Percentiles rank a stretch among this genome's conserved stretches.
Conservation (phyloP, 768 basidiomycete genomes). For the Gloeopeniophorella convolvens region DNA sequence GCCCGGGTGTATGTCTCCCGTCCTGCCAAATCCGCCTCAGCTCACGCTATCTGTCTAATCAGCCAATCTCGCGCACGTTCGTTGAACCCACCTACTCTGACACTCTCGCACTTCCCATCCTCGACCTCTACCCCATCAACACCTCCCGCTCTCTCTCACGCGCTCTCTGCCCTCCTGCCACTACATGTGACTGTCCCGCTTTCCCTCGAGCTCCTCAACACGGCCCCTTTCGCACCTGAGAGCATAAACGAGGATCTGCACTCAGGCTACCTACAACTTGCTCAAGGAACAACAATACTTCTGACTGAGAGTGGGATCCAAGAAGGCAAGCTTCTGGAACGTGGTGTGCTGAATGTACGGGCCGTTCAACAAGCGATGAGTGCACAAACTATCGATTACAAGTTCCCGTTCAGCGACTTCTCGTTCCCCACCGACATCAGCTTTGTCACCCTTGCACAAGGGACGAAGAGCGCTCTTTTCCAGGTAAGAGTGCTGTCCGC, state of each 20-base stretch:
- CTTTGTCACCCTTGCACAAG: conserved; percentile 56
- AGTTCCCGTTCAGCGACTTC: conserved; percentile 71
- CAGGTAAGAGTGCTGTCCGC: conserved; percentile 37
- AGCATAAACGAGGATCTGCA: conserved; percentile 66
- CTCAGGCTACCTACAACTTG: conserved; percentile 68
- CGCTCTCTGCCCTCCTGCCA: conserved; percentile 57
- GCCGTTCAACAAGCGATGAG: conserved; percentile 58
- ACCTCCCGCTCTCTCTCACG: conserved; percentile 43
- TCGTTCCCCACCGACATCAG: conserved; percentile 67
- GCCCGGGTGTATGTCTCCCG: conserved; percentile 51
- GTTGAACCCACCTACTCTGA: conserved; percentile 60
- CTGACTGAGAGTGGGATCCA: conserved; percentile 60
- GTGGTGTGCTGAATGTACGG: conserved; percentile 56
- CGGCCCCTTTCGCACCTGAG: conserved; percentile 51
- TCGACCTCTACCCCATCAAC: conserved; percentile 21
- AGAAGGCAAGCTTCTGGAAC: conserved; percentile 61
- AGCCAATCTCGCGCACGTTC: conserved; percentile 65
- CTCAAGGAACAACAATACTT: conserved; percentile 51
- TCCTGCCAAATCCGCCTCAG: not conserved
- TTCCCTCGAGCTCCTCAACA: conserved; percentile 57
- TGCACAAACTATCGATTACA: conserved; percentile 61
- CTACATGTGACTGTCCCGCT: conserved; percentile 49
- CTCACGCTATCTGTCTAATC: conserved; percentile 4
- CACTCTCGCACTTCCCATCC: conserved; percentile 55
- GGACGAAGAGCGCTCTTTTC: conserved; percentile 67